phyloP scores from a whole-genome alignment of 441 rosid species.

The Flueggea neowawraea region DNA sequence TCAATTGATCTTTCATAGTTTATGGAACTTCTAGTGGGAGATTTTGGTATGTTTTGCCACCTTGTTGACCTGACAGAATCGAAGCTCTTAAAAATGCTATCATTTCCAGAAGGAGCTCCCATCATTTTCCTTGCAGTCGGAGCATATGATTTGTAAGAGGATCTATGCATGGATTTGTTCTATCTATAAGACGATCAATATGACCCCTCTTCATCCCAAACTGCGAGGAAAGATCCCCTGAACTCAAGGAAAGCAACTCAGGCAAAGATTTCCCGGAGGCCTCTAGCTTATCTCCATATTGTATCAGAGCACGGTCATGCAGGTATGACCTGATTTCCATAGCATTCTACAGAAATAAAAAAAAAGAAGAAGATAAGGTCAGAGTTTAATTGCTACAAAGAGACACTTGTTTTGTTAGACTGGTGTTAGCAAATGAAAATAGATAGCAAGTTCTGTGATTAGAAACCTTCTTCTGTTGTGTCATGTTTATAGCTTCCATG shows the following conservation, averaged over 20 bases:
- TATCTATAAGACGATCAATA: slow-evolving; percentile 44
- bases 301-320: slow-evolving; percentile 58
- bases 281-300: slow-evolving; percentile 56
- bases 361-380: neutral
- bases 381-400: neutral
- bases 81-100: slow-evolving; percentile 29
- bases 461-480: slow-evolving; percentile 57
- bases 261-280: slow-evolving; percentile 52
- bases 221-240: slow-evolving; percentile 34
- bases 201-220: slow-evolving; percentile 70
- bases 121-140: slow-evolving; percentile 19
- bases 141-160: slow-evolving; percentile 24
- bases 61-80: slow-evolving; percentile 27
- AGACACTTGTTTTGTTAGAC: too few relatives aligned
- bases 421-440: slow-evolving; percentile 1
- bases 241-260: slow-evolving; percentile 42
- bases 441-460: neutral
- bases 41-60: slow-evolving; percentile 22
- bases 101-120: slow-evolving; percentile 24
- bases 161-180: slow-evolving; percentile 38
- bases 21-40: slow-evolving; percentile 10
- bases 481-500: slow-evolving; percentile 50
- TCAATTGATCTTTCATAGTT: slow-evolving; percentile 35
- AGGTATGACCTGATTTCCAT: slow-evolving; percentile 64
- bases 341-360: slow-evolving; percentile 35